These are phyloP conservation scores for Penicillium flavigenum DNA, from an alignment of 495 filamentous ascomycete genomes.

Conservation along the genomic window DNA sequence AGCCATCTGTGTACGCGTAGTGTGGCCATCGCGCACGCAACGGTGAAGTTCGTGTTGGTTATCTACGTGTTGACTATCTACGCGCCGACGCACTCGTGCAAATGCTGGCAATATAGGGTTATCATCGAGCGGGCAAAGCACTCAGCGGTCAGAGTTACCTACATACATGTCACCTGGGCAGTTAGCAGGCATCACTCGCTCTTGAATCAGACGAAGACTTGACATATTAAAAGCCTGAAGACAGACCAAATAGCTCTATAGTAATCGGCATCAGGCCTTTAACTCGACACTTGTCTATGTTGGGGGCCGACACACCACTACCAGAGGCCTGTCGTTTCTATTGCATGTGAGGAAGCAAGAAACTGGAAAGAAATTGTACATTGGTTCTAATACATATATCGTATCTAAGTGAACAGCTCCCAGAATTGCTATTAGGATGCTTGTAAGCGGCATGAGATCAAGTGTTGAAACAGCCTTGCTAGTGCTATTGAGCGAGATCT, in stretches of 20 bases:
- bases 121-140: background rate
- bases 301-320: background rate
- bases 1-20: background rate
- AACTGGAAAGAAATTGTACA: slow-evolving; percentile 3
- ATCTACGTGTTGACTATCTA: too few species aligned
- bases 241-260: background rate
- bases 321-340: background rate
- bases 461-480: slow-evolving; percentile 38
- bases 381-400: slow-evolving; percentile 8
- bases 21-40: background rate
- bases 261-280: background rate
- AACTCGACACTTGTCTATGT: background rate
- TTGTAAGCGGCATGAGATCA: slow-evolving; percentile 21
- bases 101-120: background rate
- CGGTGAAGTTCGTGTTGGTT: too few species aligned
- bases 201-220: background rate
- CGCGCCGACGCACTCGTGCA: too few species aligned
- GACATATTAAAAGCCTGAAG: background rate
- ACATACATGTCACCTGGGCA: background rate
- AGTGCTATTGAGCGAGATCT: slow-evolving; percentile 18
- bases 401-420: slow-evolving; percentile 15
- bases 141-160: background rate
- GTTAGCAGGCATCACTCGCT: background rate
- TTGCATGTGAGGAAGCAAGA: background rate
- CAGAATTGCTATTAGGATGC: slow-evolving; percentile 14